Evolutionary conservation across 345 rosid species (phyloP).

Genomic region (Salix koriyanagi): DNA sequence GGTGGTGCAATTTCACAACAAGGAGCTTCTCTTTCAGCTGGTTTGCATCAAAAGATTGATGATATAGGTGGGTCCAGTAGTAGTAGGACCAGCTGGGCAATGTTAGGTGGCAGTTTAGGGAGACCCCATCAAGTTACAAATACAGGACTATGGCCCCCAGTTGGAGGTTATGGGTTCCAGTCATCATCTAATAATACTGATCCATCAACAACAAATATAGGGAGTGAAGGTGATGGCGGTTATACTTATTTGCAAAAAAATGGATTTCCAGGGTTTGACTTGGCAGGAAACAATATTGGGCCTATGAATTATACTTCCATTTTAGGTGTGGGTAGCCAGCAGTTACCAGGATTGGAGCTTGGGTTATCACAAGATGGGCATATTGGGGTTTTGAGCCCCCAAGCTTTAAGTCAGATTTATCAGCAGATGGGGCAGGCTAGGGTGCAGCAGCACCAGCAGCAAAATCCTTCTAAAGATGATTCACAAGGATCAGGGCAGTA

Average conservation of each 20-base stretch:
- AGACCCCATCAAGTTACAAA: conserved; percentile 56
- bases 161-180: conserved; percentile 62
- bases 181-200: conserved; percentile 36
- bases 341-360: conserved; percentile 86
- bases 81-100: conserved; percentile 62
- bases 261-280: conserved; percentile 79
- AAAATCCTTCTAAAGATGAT: conserved; percentile 63
- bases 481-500: conserved; percentile 87
- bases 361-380: conserved; percentile 91
- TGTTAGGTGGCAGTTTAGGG: conserved; percentile 54
- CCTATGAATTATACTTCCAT: conserved; percentile 78
- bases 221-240: conserved; percentile 31
- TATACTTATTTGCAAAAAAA: conserved; percentile 52
- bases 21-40: conserved; percentile 56
- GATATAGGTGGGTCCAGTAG: conserved; percentile 57
- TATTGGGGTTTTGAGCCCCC: conserved; percentile 75
- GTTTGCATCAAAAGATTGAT: conserved; percentile 65
- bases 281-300: conserved; percentile 53
- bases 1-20: conserved; percentile 62
- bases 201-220: conserved; percentile 47
- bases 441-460: conserved; percentile 47
- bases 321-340: conserved; percentile 52
- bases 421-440: conserved; percentile 85
- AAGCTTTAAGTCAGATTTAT: conserved; percentile 72
- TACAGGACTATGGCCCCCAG: conserved; percentile 71